phyloP scores from a whole-genome alignment of 192 early-diverging fungal genomes.

The Umbelopsis sp. region DNA sequence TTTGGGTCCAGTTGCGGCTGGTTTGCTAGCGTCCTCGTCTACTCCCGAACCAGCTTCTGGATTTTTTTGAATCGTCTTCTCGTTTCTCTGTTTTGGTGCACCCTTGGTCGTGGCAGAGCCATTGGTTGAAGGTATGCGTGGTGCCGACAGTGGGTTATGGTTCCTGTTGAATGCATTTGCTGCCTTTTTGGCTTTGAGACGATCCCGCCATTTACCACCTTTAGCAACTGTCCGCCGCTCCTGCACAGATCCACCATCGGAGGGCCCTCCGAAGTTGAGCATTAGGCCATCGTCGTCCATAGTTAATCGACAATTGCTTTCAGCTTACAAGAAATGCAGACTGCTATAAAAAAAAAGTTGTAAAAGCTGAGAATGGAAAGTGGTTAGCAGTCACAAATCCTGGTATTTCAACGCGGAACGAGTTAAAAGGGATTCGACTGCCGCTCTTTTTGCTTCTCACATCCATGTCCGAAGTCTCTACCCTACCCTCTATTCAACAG shows the following conservation, averaged over 20 bases:
- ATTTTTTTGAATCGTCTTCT: constrained; percentile 34
- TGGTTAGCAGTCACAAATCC: neutral
- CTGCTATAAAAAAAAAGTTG: neutral
- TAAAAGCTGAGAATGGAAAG: neutral
- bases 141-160: constrained; percentile 20
- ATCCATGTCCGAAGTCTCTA: constrained; percentile 33
- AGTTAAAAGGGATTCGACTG: neutral
- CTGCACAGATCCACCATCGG: constrained; percentile 25
- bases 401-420: neutral
- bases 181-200: constrained; percentile 43
- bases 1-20: constrained; percentile 32
- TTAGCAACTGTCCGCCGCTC: constrained; percentile 34
- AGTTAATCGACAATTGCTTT: constrained; percentile 16
- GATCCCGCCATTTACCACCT: constrained; percentile 52
- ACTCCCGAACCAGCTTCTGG: constrained; percentile 29
- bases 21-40: constrained; percentile 23
- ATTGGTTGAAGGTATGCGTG: neutral
- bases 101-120: constrained; percentile 6
- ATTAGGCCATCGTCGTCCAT: constrained; percentile 76
- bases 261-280: constrained; percentile 61
- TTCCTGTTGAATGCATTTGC: constrained; percentile 20
- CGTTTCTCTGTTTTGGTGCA: constrained; percentile 34
- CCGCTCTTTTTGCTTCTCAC: constrained; percentile 28
- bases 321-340: neutral
- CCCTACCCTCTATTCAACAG: constrained; percentile 67